Evolutionary conservation across 2,329 filamentous ascomycete species (phyloP).

Genomic region (Aspergillus ibericus): DNA sequence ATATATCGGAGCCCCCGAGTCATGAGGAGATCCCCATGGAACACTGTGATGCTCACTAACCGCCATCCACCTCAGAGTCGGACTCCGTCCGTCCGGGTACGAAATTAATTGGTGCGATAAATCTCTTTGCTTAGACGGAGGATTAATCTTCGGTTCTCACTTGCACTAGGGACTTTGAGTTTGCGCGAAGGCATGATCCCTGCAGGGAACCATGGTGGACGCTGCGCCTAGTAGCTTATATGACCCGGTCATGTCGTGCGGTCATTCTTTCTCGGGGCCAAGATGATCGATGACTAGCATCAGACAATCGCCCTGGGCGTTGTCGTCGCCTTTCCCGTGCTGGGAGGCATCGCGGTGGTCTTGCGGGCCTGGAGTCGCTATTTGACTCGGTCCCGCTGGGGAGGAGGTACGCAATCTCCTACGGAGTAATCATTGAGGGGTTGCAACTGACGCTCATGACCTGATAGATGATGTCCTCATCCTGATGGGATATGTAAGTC

Average conservation of each 20-base stretch:
- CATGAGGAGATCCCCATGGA: too few species aligned
- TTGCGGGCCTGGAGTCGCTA: constrained; percentile 28
- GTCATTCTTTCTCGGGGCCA: neutral
- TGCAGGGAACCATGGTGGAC: neutral
- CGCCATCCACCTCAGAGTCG: too few species aligned
- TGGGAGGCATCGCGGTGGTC: constrained; percentile 25
- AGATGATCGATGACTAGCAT: constrained; percentile 21
- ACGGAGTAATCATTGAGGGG: too few species aligned
- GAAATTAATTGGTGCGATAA: too few species aligned
- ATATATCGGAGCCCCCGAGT: too few species aligned
- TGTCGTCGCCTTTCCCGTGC: constrained; percentile 24
- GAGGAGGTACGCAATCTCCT: constrained; percentile 20
- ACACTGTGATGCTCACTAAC: too few species aligned
- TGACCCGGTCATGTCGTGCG: neutral
- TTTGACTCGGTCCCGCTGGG: constrained; percentile 22
- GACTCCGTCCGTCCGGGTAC: too few species aligned
- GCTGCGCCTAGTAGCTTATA: neutral
- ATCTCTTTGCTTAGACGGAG: too few species aligned
- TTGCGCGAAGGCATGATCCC: too few species aligned
- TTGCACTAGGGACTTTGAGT: too few species aligned
- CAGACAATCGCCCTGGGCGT: constrained; percentile 27
- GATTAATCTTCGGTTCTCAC: too few species aligned
- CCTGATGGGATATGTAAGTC: constrained; percentile 23
- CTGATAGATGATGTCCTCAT: constrained; percentile 26
- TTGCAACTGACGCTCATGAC: too few species aligned